Conservation (phyloP, 1,284 basidiomycete genomes). For the Sporisorium exsertum region DNA sequence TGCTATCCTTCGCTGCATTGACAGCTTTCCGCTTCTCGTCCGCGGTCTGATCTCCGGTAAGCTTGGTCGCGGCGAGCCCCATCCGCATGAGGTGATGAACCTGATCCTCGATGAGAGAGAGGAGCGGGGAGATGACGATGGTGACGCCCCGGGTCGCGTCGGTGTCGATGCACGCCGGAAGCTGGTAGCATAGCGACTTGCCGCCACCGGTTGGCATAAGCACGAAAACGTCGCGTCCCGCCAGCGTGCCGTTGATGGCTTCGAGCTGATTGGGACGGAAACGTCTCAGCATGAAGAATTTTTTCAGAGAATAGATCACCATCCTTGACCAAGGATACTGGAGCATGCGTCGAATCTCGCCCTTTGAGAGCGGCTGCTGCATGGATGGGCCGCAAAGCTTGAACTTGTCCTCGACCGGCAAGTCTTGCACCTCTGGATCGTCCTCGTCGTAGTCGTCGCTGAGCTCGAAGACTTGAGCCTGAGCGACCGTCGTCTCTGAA, state of each 20-base stretch:
- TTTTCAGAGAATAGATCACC: constrained; percentile 76
- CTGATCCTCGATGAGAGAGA: constrained; percentile 92
- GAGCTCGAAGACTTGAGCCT: neutral
- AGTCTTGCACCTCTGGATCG: constrained; percentile 19
- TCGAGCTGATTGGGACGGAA: constrained; percentile 90
- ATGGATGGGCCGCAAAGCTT: constrained; percentile 33
- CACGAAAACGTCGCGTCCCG: constrained; percentile 88
- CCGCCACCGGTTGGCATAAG: constrained; percentile 98
- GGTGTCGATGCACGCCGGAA: constrained; percentile 83
- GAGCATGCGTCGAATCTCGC: constrained; percentile 5
- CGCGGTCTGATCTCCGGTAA: constrained; percentile 75
- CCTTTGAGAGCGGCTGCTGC: constrained; percentile 15
- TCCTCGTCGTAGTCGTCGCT: constrained; percentile 22
- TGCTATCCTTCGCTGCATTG: constrained; percentile 71
- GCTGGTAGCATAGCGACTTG: constrained; percentile 76
- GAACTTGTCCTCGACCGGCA: constrained; percentile 28
- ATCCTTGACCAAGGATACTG: constrained; percentile 74
- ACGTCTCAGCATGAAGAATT: constrained; percentile 77
- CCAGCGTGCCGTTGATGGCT: constrained; percentile 84
- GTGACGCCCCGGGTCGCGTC: constrained; percentile 85
- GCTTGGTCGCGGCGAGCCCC: constrained; percentile 79
- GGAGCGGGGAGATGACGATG: constrained; percentile 88
- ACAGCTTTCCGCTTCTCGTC: constrained; percentile 70
- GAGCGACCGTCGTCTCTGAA: neutral
- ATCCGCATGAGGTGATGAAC: constrained; percentile 78